Base-by-base conservation (phyloP, 257 asterid genomes). In the Echites panduratus region DNA sequence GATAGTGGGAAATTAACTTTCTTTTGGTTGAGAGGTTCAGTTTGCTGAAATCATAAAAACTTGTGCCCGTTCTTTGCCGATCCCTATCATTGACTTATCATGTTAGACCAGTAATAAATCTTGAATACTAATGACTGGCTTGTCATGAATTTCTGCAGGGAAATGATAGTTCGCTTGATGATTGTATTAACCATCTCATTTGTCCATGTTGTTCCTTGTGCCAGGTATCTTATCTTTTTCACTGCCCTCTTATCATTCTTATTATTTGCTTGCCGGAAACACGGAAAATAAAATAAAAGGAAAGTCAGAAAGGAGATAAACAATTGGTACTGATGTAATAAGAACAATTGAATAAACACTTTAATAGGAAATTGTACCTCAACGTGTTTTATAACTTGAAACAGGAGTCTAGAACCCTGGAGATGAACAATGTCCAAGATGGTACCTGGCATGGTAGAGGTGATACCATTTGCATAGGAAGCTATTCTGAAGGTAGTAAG, bases 401-500 rank as follows among this genome's bases (percentile, higher is more conserved):
- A 70, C 90, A 92, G 99, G 99, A 94, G 73, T 87, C 99, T 1
- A 86, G 97, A 84, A 94, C 99, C 54, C 79, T 94, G 87, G 97
- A 91, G 87, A 88, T 91, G 96, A 94, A 94, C 87, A 93, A 93
- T 76, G 97, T 94, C 71, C 88, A 91, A 68, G 96, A 91, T 75
- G 97, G 97, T 40, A 87, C 81, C 32, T 94, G 98, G 98, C 96
- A 93, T 38, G 97, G 98, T 45, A 86, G 98, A 85, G 97, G 98
- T 70, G 98, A 93, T 58, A 88, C 97, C 16, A 83, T 93, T 78
- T 91, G 95, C 43, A 71, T 93, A 47, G 97, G 95, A 76, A 85
- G 89, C 86, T 83, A 78, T 70, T 77, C 92, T 2, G 88, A 82
- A 76, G 70, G 75, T 27, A 63, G 65, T 48, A 83, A 78, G 78